phyloP scores from a whole-genome alignment of 345 rosid species.

The Passiflora organensis region DNA sequence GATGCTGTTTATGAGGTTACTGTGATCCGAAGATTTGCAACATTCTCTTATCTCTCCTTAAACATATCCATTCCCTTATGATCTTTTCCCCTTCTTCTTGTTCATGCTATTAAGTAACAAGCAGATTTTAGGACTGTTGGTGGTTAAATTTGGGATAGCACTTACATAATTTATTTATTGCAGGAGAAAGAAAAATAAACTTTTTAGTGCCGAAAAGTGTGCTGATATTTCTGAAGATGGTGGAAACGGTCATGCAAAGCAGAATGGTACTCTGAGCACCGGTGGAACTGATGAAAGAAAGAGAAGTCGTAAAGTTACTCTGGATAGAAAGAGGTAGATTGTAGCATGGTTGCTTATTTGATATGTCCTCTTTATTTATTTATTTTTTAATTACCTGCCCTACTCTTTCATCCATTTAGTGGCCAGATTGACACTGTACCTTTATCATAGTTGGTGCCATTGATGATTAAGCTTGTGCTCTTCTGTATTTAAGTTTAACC shows the following conservation, averaged over 20 bases:
- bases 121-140: too few species aligned
- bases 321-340: constrained; percentile 35
- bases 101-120: too few species aligned
- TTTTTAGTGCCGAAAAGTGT: constrained; percentile 37
- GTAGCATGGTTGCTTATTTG: too few species aligned
- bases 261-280: constrained; percentile 24
- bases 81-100: too few species aligned
- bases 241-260: constrained; percentile 12
- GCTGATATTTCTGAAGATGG: constrained; percentile 19
- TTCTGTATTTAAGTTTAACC: background rate
- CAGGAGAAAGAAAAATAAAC: constrained; percentile 70
- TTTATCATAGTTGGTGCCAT: too few species aligned
- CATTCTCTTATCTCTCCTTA: too few species aligned
- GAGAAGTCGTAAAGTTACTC: constrained; percentile 16
- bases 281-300: constrained; percentile 25
- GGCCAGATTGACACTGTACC: too few species aligned
- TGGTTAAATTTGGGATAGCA: background rate
- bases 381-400: too few species aligned
- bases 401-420: too few species aligned
- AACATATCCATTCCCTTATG: too few species aligned
- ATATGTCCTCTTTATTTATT: background rate
- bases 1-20: too few species aligned
- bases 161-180: constrained; percentile 1
- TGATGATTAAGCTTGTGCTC: background rate
- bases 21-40: too few species aligned